Base-by-base conservation (phyloP, 2,329 filamentous ascomycete species). In the Stagonosporopsis cucurbitacearum region DNA sequence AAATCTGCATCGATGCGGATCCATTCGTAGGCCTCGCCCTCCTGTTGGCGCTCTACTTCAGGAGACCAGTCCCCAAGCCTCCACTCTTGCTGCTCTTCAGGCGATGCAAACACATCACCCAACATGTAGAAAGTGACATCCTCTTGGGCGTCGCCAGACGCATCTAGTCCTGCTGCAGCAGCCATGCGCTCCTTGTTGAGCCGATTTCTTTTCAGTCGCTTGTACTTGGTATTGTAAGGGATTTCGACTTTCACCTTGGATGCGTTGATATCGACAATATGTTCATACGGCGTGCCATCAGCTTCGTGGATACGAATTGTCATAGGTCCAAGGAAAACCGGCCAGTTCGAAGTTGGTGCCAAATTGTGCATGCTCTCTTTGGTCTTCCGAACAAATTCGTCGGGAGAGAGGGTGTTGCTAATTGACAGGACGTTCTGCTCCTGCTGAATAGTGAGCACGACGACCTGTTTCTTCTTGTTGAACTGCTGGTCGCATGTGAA, bases 171-270 rank as follows among this genome's bases (percentile, higher is more conserved):
- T 39, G 80, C 83, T 22, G 82, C 86, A 45, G 84, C 86, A 35
- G 84, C 84, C 20, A 85, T 86, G 57, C 91, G 87, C 73, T 96
- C 91, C 72, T 92, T 92, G 72, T 94, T 87, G 28, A 90, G 83
- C 40, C 89, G 86, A 56, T 90, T 97, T 42, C 93, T 84, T 80
- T 99, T 99, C 2, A 99, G 82, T 8, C 96, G 88, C 79, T 98
- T 99, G 79, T 99, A 99, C 74, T 99, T 99, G 0, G 95, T 99
- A 68, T 98, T 98, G 78, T 99, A 99, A 0, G 94, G 93, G 58
- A 99, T 97, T 59, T 97, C 93, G 57, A 98, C 90, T 71, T 89
- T 91, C 2, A 90, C 91, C 13, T 86, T 85, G 25, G 89, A 88
- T 64, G 97, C 92, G 57, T 92, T 92, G 71, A 99, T 96, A 68